Conservation (phyloP, 164 flowering plant genomes). For the Magnolia kwangsiensis region DNA sequence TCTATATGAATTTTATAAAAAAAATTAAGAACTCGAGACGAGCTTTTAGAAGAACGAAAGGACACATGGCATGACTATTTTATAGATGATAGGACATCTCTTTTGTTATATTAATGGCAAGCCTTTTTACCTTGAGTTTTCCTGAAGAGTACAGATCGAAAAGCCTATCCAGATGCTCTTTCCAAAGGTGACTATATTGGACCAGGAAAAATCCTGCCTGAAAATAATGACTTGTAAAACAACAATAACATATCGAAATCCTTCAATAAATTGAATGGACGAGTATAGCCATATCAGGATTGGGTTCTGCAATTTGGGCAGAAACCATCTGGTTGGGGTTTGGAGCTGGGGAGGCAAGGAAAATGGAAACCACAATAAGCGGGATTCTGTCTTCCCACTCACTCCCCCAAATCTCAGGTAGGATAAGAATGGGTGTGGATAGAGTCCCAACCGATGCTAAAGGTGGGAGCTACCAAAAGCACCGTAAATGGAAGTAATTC, state of each 20-base stretch:
- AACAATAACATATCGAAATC: background rate
- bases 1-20: too few relatives aligned
- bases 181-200: constrained; percentile 80
- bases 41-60: too few relatives aligned
- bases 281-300: background rate
- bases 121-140: constrained; percentile 68
- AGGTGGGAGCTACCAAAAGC: background rate
- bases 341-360: background rate
- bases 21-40: too few relatives aligned
- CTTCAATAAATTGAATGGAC: background rate
- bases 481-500: background rate
- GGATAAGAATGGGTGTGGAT: background rate
- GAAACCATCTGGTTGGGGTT: background rate
- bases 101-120: background rate
- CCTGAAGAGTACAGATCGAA: constrained; percentile 59
- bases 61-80: too few relatives aligned
- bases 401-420: background rate
- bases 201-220: constrained; percentile 93
- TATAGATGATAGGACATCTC: background rate
- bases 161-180: constrained; percentile 67
- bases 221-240: constrained; percentile 6
- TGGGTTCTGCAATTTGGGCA: background rate
- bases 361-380: background rate
- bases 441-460: background rate
- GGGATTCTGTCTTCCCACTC: background rate